A percentile compares a stretch with the other conserved stretches of the same genome.
phyloP scores from a whole-genome alignment of 768 basidiomycete species.

The Suillus paluster region DNA sequence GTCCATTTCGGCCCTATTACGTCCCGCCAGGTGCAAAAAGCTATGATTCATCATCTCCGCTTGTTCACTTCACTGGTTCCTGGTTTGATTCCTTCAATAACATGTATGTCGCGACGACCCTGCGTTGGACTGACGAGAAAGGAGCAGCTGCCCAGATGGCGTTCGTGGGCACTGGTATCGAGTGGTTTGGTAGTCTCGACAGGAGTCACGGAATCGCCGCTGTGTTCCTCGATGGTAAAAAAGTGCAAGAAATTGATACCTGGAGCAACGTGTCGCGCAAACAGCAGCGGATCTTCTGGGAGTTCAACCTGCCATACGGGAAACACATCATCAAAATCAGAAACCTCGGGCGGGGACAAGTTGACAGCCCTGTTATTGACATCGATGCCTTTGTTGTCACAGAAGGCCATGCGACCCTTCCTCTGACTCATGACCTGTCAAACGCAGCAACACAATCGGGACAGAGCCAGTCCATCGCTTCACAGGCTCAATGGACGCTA shows the following conservation, averaged over 20 bases:
- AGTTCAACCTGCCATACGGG: slow-evolving; percentile 51
- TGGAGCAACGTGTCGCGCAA: slow-evolving; percentile 41
- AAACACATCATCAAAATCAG: slow-evolving; percentile 68
- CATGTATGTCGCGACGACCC: slow-evolving; percentile 52
- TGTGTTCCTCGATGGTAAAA: slow-evolving; percentile 62
- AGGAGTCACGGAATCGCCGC: slow-evolving; percentile 56
- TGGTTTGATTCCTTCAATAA: slow-evolving; percentile 62
- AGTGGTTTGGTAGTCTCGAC: slow-evolving; percentile 74
- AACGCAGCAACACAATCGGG: not conserved
- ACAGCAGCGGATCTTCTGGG: slow-evolving; percentile 71
- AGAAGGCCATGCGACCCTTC: slow-evolving; percentile 31
- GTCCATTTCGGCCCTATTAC: slow-evolving; percentile 68
- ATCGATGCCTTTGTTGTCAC: slow-evolving; percentile 74
- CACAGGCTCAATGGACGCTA: slow-evolving; percentile 53
- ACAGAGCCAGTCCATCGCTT: not conserved
- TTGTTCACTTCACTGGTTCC: slow-evolving; percentile 62
- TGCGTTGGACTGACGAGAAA: slow-evolving; percentile 52
- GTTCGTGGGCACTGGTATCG: slow-evolving; percentile 76
- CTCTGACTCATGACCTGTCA: slow-evolving; percentile 1
- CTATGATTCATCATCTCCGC: slow-evolving; percentile 70
- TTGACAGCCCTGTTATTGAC: slow-evolving; percentile 47
- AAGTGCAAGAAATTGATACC: slow-evolving; percentile 49
- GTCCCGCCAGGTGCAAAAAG: slow-evolving; percentile 73
- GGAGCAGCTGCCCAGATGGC: slow-evolving; percentile 58
- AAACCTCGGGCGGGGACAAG: slow-evolving; percentile 51